phyloP scores from a whole-genome alignment of 106 monocot species.

The Allium fistulosum region DNA sequence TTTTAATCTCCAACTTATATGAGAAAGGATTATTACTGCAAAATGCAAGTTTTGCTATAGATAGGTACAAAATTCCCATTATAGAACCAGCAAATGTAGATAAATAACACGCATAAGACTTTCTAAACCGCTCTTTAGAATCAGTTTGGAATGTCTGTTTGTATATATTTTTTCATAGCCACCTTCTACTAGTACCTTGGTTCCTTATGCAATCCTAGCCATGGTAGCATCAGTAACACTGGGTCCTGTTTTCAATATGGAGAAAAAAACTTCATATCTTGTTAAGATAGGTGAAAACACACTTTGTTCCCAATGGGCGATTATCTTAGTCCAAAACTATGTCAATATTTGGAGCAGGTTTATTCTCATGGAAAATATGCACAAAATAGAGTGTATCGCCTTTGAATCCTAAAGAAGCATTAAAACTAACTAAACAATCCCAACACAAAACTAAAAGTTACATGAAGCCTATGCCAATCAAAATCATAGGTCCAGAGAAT shows the following conservation, averaged over 20 bases:
- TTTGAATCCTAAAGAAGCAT: too few species aligned
- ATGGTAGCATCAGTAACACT: constrained; percentile 27
- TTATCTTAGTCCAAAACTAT: too few species aligned
- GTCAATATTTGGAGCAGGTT: too few species aligned
- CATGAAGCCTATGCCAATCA: too few species aligned
- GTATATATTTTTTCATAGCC: constrained; percentile 22
- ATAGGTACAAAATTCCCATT: constrained; percentile 22
- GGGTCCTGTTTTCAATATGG: constrained; percentile 19
- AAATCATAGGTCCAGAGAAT: too few species aligned
- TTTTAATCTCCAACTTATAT: constrained; percentile 21
- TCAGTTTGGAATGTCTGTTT: constrained; percentile 13
- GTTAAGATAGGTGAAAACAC: too few species aligned
- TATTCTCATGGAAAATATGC: too few species aligned
- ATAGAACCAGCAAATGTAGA: constrained; percentile 25
- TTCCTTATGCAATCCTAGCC: constrained; percentile 24
- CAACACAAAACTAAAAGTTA: too few species aligned
- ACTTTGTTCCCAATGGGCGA: too few species aligned
- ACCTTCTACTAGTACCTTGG: constrained; percentile 23
- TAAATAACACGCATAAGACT: constrained; percentile 16
- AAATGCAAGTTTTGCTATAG: constrained; percentile 20
- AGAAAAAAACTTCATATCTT: not conserved
- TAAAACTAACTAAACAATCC: too few species aligned
- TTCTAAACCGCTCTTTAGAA: constrained; percentile 21
- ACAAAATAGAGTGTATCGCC: too few species aligned
- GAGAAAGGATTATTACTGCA: constrained; percentile 24